Percentiles rank a stretch among this genome's conserved stretches.
Evolutionary conservation across 2,329 filamentous ascomycete species (phyloP).

Genomic region (Elsinoe fawcettii): DNA sequence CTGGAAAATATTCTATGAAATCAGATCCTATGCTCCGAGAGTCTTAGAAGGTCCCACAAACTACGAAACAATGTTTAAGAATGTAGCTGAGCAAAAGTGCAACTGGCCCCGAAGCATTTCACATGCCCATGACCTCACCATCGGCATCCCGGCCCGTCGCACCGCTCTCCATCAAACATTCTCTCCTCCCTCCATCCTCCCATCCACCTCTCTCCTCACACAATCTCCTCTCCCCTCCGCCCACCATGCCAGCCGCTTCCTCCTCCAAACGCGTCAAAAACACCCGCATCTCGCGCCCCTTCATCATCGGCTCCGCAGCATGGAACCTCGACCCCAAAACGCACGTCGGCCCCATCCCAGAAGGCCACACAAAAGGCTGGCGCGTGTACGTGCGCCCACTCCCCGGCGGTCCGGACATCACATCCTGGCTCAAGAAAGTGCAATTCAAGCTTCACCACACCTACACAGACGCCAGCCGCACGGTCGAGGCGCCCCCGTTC

Average conservation of each 20-base stretch:
- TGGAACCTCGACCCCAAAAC: constrained; percentile 61
- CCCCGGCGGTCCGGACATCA: constrained; percentile 75
- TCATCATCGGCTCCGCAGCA: constrained; percentile 44
- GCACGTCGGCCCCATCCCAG: constrained; percentile 66
- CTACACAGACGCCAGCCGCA: constrained; percentile 83
- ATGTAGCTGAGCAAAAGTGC: background rate
- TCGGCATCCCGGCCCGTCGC: constrained; percentile 9
- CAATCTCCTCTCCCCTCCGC: background rate
- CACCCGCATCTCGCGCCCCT: constrained; percentile 28
- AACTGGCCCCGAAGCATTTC: constrained; percentile 4
- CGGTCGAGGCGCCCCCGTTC: constrained; percentile 68
- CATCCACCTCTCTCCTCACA: background rate
- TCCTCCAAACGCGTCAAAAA: constrained; percentile 29
- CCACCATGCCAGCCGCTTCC: constrained; percentile 29
- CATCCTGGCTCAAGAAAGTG: constrained; percentile 92
- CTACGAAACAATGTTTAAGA: background rate
- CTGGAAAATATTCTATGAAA: background rate
- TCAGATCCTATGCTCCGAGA: background rate
- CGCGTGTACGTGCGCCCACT: constrained; percentile 86
- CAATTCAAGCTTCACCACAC: constrained; percentile 98
- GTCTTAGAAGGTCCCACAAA: too few species aligned
- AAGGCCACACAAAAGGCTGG: constrained; percentile 96
- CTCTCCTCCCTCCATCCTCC: background rate
- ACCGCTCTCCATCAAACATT: constrained; percentile 1
- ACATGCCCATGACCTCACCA: constrained; percentile 14